Base-by-base conservation (phyloP, 2,329 filamentous ascomycete genomes). In the Arthrobotrys sinensis region DNA sequence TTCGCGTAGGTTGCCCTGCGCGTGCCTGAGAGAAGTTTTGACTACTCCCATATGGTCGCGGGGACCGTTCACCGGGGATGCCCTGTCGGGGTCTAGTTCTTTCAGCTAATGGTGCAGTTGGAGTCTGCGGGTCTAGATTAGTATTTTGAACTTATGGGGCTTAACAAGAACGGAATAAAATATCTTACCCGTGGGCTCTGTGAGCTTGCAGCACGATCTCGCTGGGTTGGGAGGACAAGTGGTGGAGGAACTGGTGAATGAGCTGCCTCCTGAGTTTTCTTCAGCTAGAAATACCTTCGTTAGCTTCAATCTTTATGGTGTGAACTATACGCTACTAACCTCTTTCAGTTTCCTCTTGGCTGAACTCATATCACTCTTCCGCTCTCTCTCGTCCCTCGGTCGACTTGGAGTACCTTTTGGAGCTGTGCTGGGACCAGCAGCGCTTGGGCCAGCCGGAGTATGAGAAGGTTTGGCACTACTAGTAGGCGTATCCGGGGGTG, bases 161-260 rank as follows among this genome's bases (percentile, higher is more conserved):
- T 16, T 12, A 16, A 2, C 12, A n/a, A 38, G n/a, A 12, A n/a
- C 8, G 2, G 10, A 10, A 11, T 57, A 7, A 10, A 11, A 12
- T 28, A n/a, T 1, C 55, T 14, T 60, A 60, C 55, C 0, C 7
- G n/a, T 43, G 55, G 55, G 36, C 16, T 57, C 10, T 57, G 52
- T 28, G 34, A 3, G 32, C 32, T 19, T 0, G n/a, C 10, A 14
- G 11, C 10, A 2, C 11, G 10, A 8, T 60, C 55, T 8, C 55
- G 36, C 34, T 57, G 52, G 16, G 32, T 57, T 21, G 55, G 55
- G 16, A 40, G 16, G 55, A 43, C 36, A 7, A 60, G 55, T 16
- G 36, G 12, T 0, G 36, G 12, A 12, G 55, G 55, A 28, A 28
- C 36, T 7, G 55, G 36, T 14, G 11, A n/a, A 8, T 2, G 52